Conservation (phyloP, 352 stramenopile species). For the Pythium myriotylum region DNA sequence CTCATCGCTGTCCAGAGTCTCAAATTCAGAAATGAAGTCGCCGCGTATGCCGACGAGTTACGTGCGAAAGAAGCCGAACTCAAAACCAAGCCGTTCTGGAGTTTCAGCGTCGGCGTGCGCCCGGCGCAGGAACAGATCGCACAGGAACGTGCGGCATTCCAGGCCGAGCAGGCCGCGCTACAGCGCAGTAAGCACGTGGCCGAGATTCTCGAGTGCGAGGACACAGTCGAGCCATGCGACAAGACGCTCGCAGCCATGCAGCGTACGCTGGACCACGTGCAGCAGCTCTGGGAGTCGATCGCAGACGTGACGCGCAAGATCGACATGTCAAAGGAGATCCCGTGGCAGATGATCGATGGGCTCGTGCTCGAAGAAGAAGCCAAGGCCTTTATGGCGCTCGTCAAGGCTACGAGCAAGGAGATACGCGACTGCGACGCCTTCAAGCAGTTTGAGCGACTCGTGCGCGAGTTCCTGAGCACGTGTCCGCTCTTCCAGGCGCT, state of each 20-base stretch:
- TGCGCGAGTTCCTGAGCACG: conserved; percentile 76
- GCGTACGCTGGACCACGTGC: conserved; percentile 68
- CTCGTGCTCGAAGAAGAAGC: conserved; percentile 93
- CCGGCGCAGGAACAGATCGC: conserved; percentile 44
- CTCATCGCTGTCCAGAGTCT: conserved; percentile 61
- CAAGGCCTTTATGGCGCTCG: conserved; percentile 83
- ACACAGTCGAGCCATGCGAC: conserved; percentile 83
- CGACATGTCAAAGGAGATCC: conserved; percentile 80
- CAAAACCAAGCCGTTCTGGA: conserved; percentile 66
- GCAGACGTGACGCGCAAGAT: conserved; percentile 90
- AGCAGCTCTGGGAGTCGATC: conserved; percentile 88
- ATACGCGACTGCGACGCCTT: conserved; percentile 92
- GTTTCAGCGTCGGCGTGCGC: conserved; percentile 47
- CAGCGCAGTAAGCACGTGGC: conserved; percentile 86
- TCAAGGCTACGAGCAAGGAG: conserved; percentile 90
- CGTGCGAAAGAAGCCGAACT: conserved; percentile 55
- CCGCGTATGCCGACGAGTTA: conserved; percentile 82
- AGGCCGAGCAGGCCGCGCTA: conserved; percentile 42
- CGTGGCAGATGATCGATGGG: conserved; percentile 92
- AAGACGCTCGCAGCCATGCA: conserved; percentile 79
- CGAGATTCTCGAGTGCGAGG: conserved; percentile 92
- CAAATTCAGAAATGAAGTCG: conserved; percentile 77
- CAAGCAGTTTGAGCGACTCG: conserved; percentile 79
- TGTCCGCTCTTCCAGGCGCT: conserved; percentile 82
- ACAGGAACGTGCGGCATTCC: conserved; percentile 38